These are phyloP conservation scores for Gynostemma pentaphyllum DNA, from an alignment of 306 rosid species.

Conservation along the genomic window DNA sequence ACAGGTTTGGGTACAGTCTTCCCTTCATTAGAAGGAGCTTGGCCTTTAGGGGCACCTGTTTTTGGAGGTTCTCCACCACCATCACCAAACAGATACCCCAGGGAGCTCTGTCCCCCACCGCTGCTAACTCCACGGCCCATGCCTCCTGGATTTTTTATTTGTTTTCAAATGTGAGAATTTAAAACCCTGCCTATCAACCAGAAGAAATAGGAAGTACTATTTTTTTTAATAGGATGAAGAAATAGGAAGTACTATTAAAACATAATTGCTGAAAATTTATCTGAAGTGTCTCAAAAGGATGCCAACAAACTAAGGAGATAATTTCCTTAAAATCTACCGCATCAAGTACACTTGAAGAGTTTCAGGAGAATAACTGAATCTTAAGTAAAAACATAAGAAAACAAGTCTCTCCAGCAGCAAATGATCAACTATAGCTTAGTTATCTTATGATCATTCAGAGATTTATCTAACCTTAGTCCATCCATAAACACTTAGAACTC, in stretches of 20 bases:
- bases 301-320: background rate
- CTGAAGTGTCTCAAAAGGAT: background rate
- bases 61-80: slow-evolving; percentile 83
- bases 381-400: background rate
- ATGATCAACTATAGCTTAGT: background rate
- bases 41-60: slow-evolving; percentile 33
- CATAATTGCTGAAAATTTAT: background rate
- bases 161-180: slow-evolving; percentile 16
- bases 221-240: no score
- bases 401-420: background rate
- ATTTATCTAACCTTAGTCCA: background rate
- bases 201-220: background rate
- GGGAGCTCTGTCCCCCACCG: slow-evolving; percentile 97
- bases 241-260: background rate
- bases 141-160: slow-evolving; percentile 26
- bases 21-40: slow-evolving; percentile 31
- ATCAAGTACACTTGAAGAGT: background rate
- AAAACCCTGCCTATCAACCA: slow-evolving; percentile 19
- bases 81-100: slow-evolving; percentile 93
- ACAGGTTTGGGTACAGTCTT: slow-evolving; percentile 41
- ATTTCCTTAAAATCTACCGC: no score
- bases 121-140: slow-evolving; percentile 99
- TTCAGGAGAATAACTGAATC: background rate
- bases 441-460: background rate
- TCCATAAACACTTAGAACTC: background rate